Evolutionary conservation across 768 basidiomycete genomes (phyloP), one percentile per base, ranked within the genome.

Genomic region (Leccinellum rugosiceps): DNA sequence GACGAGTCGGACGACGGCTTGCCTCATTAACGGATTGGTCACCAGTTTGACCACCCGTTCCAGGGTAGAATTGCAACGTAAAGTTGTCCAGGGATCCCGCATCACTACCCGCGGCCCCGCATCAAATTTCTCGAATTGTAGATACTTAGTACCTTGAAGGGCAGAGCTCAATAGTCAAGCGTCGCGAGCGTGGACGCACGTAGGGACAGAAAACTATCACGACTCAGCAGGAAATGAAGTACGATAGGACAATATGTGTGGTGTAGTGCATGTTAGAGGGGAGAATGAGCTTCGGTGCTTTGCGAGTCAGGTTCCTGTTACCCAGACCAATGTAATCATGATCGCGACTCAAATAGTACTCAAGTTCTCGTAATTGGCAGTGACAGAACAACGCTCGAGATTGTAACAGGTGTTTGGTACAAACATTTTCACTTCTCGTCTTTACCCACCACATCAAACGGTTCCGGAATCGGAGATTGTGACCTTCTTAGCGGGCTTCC

Each of bases 401-500:
- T 45, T 17, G 59, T 45, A 50, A 46, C 55, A 35, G 21, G 9
- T 19, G 26, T 44, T n/a, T 55, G 32, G 31, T 51, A 41, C 23
- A 17, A 3, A 35, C 26, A 31, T 48, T 6, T 15, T 30, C 19
- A 28, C 30, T 10, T 41, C 11, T 32, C 25, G 11, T n/a, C 34
- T 38, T 30, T 28, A 25, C n/a, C n/a, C 15, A 11, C 13, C 23
- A 21, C 30, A 25, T 21, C 23, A 59, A 8, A 63, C 0, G 9
- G 44, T 44, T 26, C 62, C 61, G 8, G 6, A 59, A 5, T 2
- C 1, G 44, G 15, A 7, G 6, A 62, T 62, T 32, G 3, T 51
- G 31, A 62, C 19, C 26, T 2, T 30, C 7, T 10, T 4, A 0
- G 3, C 8, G 0, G 19, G 4, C 2, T 19, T 44, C 11, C 48